phyloP scores from a whole-genome alignment of 495 filamentous ascomycete species.

The Penicillium salamii region DNA sequence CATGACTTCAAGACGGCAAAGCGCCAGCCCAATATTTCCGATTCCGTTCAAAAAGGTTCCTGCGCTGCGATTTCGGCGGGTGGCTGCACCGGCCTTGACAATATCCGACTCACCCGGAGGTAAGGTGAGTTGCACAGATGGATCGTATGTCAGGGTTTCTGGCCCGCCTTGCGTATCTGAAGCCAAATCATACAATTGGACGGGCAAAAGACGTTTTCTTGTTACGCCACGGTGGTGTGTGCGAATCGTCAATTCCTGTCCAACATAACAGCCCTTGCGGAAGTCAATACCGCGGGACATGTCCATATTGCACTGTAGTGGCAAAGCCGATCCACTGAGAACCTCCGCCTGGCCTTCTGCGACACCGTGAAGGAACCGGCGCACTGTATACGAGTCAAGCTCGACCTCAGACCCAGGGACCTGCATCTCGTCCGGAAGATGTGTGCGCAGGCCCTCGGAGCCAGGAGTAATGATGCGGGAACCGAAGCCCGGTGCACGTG shows the following conservation, averaged over 20 bases:
- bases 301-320: slow-evolving; percentile 83
- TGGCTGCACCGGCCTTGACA: slow-evolving; percentile 33
- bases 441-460: slow-evolving; percentile 34
- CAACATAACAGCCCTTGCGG: slow-evolving; percentile 93
- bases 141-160: slow-evolving; percentile 51
- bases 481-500: slow-evolving; percentile 68
- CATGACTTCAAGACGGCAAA: slow-evolving; percentile 89
- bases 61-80: slow-evolving; percentile 59
- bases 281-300: slow-evolving; percentile 82
- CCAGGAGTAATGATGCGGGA: slow-evolving; percentile 52
- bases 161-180: slow-evolving; percentile 30
- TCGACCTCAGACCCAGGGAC: slow-evolving; percentile 34
- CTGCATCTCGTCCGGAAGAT: slow-evolving; percentile 36
- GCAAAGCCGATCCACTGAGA: slow-evolving; percentile 61
- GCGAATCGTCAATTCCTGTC: slow-evolving; percentile 92
- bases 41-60: slow-evolving; percentile 75
- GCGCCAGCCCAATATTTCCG: slow-evolving; percentile 82
- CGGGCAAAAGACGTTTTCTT: slow-evolving; percentile 83
- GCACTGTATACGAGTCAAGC: slow-evolving; percentile 56
- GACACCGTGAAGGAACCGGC: slow-evolving; percentile 73
- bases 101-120: slow-evolving; percentile 42
- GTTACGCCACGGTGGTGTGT: slow-evolving; percentile 93
- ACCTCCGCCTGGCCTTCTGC: slow-evolving; percentile 84
- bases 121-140: slow-evolving; percentile 25
- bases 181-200: slow-evolving; percentile 61